Percentiles rank a stretch among this genome's conserved stretches.
Conservation (phyloP, 306 rosid species). For the Erythrophleum fordii region DNA sequence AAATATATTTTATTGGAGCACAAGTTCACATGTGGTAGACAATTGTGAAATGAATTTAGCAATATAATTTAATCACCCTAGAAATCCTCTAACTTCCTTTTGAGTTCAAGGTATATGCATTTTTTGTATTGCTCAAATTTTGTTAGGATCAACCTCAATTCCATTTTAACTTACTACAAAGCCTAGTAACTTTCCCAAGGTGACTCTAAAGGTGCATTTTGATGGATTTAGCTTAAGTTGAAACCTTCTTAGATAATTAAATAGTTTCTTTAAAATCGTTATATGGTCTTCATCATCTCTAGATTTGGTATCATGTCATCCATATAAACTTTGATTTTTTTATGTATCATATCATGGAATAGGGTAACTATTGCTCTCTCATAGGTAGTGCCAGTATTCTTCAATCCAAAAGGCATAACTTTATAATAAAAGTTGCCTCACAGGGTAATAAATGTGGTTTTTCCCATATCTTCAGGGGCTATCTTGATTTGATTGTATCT, state of each 20-base stretch:
- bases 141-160: not conserved
- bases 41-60: not conserved
- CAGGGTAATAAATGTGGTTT: too few species aligned
- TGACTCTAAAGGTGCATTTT: not conserved
- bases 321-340: not conserved
- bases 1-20: too few species aligned
- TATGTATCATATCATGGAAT: not conserved
- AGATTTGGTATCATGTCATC: too few species aligned
- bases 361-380: not conserved
- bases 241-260: not conserved
- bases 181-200: not conserved
- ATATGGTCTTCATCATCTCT: not conserved
- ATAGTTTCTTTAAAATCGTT: too few species aligned
- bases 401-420: not conserved
- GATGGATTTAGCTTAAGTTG: not conserved
- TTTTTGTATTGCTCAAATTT: not conserved
- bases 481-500: too few species aligned
- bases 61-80: not conserved
- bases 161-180: not conserved
- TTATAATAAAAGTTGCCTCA: not conserved
- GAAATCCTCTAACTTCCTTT: not conserved
- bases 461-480: too few species aligned
- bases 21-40: not conserved
- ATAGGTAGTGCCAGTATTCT: not conserved
- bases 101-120: not conserved